These are phyloP conservation scores for Lophiotrema nucula DNA, from an alignment of 495 filamentous ascomycete genomes.

Conservation along the genomic window DNA sequence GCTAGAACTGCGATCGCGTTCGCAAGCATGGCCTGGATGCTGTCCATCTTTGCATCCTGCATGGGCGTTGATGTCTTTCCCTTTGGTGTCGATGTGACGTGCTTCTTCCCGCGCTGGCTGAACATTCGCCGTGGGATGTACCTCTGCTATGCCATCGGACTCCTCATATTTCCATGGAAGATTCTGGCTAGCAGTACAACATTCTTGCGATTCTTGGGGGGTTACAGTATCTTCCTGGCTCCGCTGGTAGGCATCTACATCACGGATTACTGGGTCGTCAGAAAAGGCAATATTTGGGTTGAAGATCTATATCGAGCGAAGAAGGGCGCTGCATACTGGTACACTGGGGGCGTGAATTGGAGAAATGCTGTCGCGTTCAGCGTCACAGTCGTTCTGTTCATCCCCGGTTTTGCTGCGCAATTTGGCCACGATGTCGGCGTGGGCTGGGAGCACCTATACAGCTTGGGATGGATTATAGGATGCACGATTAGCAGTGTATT, in stretches of 20 bases:
- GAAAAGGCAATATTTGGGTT: slow-evolving; percentile 2
- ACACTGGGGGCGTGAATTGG: neutral
- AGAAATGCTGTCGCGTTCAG: slow-evolving; percentile 4
- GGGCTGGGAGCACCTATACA: neutral
- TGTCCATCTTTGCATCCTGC: too few species aligned
- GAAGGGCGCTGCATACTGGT: neutral
- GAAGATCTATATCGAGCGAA: neutral
- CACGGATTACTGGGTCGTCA: slow-evolving; percentile 2
- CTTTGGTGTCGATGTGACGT: slow-evolving; percentile 1
- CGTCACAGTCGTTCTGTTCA: neutral
- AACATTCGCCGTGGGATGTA: slow-evolving; percentile 6
- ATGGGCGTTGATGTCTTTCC: slow-evolving; percentile 10
- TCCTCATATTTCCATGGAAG: slow-evolving; percentile 5
- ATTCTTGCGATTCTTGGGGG: slow-evolving; percentile 2
- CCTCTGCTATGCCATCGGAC: neutral
- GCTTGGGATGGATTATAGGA: neutral
- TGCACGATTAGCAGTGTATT: slow-evolving; percentile 7
- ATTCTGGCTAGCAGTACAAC: neutral
- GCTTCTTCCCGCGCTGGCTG: neutral
- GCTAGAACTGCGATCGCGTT: too few species aligned
- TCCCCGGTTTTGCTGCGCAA: neutral
- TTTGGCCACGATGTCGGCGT: slow-evolving; percentile 1
- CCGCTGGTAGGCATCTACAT: slow-evolving; percentile 7
- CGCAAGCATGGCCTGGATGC: too few species aligned
- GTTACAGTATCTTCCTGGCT: slow-evolving; percentile 5